These are phyloP conservation scores for Calocera viscosa DNA, from an alignment of 768 basidiomycete species.

Conservation along the genomic window DNA sequence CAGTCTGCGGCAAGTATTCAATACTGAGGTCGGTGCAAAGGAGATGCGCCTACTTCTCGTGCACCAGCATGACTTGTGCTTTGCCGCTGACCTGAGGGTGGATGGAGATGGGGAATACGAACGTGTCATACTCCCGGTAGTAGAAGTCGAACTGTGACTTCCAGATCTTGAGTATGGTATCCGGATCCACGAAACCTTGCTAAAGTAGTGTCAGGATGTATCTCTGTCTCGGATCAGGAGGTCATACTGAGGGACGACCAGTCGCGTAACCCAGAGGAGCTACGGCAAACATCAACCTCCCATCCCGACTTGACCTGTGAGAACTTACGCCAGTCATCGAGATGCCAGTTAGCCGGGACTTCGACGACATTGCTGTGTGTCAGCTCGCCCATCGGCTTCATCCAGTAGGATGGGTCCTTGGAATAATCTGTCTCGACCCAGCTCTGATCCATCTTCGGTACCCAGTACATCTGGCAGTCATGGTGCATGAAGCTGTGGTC, in stretches of 20 bases:
- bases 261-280: neutral
- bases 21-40: no score
- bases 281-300: neutral
- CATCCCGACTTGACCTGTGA: neutral
- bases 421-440: slow-evolving; percentile 5
- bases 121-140: neutral
- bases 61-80: neutral
- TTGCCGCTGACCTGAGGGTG: slow-evolving; percentile 3
- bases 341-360: slow-evolving; percentile 1
- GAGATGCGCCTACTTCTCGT: neutral
- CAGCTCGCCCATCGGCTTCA: slow-evolving; percentile 5
- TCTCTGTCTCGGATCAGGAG: neutral
- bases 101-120: slow-evolving; percentile 4
- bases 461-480: slow-evolving; percentile 8
- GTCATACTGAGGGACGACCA: neutral
- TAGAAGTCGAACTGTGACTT: slow-evolving; percentile 6
- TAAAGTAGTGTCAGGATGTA: neutral
- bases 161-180: neutral
- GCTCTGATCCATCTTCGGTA: neutral
- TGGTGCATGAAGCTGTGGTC: slow-evolving; percentile 8
- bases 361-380: neutral
- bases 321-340: neutral
- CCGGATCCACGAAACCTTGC: neutral
- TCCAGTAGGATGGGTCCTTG: slow-evolving; percentile 2
- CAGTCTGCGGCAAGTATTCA: no score